Percentiles rank a stretch among this genome's conserved stretches.
These are phyloP conservation scores for Phytophthora litchii DNA, from an alignment of 352 stramenopile genomes.

Conservation along the genomic window DNA sequence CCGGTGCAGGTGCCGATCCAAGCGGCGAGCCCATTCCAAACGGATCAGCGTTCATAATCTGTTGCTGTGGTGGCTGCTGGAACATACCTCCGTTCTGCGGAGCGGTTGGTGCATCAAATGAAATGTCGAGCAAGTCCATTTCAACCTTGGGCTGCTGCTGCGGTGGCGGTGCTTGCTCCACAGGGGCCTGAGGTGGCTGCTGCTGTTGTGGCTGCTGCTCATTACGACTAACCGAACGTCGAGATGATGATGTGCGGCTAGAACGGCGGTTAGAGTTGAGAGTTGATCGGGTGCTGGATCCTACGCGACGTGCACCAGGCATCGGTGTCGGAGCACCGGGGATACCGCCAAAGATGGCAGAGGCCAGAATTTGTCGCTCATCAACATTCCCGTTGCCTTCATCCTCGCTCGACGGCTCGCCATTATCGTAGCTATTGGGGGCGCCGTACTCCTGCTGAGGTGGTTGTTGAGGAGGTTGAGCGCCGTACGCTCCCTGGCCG, in stretches of 20 bases:
- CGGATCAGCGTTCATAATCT: constrained; percentile 52
- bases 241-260: constrained; percentile 25
- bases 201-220: constrained; percentile 48
- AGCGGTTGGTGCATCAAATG: constrained; percentile 64
- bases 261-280: constrained; percentile 39
- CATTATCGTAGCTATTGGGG: constrained; percentile 52
- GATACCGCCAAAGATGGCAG: constrained; percentile 97
- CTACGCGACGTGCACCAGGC: constrained; percentile 42
- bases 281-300: constrained; percentile 29
- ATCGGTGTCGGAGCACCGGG: constrained; percentile 66
- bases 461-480: constrained; percentile 33
- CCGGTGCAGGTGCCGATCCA: constrained; percentile 30
- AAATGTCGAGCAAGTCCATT: constrained; percentile 87
- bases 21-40: constrained; percentile 66
- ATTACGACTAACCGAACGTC: constrained; percentile 42
- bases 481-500: constrained; percentile 40
- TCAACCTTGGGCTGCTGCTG: constrained; percentile 56
- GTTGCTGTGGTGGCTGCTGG: constrained; percentile 36
- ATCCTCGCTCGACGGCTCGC: constrained; percentile 48
- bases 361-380: constrained; percentile 91
- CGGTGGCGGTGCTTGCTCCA: constrained; percentile 35
- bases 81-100: constrained; percentile 43
- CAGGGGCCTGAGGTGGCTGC: constrained; percentile 35
- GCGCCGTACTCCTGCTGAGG: constrained; percentile 52
- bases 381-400: constrained; percentile 49